Evolutionary conservation across 2,329 filamentous ascomycete species (phyloP), one percentile per base, ranked within the genome.

Genomic region (Xylariomycetidae sp.): DNA sequence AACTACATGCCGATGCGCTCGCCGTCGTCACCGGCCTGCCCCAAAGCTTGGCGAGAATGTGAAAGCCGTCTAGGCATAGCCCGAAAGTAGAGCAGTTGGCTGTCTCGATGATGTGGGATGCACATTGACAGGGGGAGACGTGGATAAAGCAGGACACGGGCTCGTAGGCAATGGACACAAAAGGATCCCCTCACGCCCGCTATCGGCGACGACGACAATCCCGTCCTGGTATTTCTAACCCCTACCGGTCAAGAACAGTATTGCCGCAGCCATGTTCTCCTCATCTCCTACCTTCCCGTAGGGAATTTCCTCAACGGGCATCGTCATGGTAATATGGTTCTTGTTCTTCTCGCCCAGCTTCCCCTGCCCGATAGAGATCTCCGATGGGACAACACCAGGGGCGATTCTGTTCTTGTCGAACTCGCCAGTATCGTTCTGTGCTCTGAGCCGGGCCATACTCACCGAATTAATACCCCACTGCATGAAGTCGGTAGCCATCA

Each of bases 401-500:
- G 35, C 38, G 31, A 41, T 38, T 6, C 32, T 29, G 20, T 38
- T 38, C 37, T 37, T 30, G 18, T 6, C 22, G 28, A 19, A 7
- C n/a, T 25, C 19, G 15, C 33, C 18, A 37, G 20, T 26, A 33
- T 13, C 18, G 9, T 15, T n/a, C n/a, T 20, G 12, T 17, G 9
- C 9, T 19, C 6, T 6, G 27, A 17, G 27, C 10, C 10, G n/a
- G 17, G 4, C 15, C 22, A 4, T 20, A 31, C 36, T 12, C 35
- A 38, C 36, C 1, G 37, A 39, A 33, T 35, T 25, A 20, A 41
- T 41, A 7, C 35, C 35, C 35, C 35, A 41, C 25, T 38, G 39
- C 23, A 41, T 29, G 17, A 39, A 42, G 18, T 36, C 37, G 13
- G 39, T 42, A 25, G 39, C 39, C 37, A 42, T 36, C 39, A 39